phyloP scores from a whole-genome alignment of 179 eudicot species.

The Carnegiea gigantea region DNA sequence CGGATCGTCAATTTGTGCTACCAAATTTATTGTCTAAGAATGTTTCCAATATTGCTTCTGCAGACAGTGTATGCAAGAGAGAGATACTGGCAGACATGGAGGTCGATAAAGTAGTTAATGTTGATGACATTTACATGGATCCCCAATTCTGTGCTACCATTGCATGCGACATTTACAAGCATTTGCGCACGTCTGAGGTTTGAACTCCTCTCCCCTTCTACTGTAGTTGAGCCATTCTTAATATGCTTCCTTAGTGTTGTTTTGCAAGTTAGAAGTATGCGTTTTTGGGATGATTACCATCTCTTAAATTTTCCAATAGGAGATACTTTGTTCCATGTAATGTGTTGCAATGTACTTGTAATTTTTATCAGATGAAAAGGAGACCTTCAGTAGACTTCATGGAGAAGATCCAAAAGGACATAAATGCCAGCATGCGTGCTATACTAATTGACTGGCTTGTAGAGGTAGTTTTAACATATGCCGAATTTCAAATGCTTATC shows the following conservation, averaged over 20 bases:
- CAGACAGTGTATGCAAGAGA: slow-evolving; percentile 66
- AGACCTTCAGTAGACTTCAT: slow-evolving; percentile 74
- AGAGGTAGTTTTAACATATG: slow-evolving; percentile 49
- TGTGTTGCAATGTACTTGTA: background rate
- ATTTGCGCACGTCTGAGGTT: slow-evolving; percentile 87
- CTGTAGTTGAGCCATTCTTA: background rate
- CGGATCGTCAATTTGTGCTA: background rate
- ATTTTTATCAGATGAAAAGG: slow-evolving; percentile 53
- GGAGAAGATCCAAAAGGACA: slow-evolving; percentile 80
- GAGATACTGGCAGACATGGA: slow-evolving; percentile 50
- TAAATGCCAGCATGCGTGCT: slow-evolving; percentile 85
- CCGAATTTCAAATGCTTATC: background rate
- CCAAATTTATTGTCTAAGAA: background rate
- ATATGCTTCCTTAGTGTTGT: background rate
- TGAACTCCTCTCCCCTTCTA: background rate
- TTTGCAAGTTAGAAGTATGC: background rate
- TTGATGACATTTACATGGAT: slow-evolving; percentile 67
- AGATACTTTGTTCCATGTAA: background rate
- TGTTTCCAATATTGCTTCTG: slow-evolving; percentile 5
- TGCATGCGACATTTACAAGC: slow-evolving; percentile 91
- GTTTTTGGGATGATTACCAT: background rate
- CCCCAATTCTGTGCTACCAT: slow-evolving; percentile 90
- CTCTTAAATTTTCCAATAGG: background rate
- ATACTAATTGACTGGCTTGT: slow-evolving; percentile 92
- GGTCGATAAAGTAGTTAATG: slow-evolving; percentile 46